Conservation (phyloP, 2,329 filamentous ascomycete genomes). For the Epicoccum sorghinum region DNA sequence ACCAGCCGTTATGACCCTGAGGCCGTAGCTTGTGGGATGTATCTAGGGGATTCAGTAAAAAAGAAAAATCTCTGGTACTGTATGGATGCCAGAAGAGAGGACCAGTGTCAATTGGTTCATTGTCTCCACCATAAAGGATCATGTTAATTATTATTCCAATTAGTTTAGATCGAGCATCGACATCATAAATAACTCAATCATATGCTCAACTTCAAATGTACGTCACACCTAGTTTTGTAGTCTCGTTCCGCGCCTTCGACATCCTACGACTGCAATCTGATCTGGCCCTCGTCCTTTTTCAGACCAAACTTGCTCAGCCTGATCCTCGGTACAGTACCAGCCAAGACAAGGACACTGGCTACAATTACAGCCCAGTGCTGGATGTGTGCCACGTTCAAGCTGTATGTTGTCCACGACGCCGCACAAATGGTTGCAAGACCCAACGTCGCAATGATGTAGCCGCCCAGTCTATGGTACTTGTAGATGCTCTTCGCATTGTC, state of each 20-base stretch:
- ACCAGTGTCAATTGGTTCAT: too few relatives aligned
- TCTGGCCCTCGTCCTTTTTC: conserved; percentile 25
- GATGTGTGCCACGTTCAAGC: conserved; percentile 69
- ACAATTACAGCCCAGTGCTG: conserved; percentile 77
- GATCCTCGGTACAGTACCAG: conserved; percentile 78
- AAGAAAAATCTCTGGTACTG: too few relatives aligned
- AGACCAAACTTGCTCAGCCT: conserved; percentile 81
- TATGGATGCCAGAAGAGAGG: too few relatives aligned
- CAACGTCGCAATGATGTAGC: conserved; percentile 74
- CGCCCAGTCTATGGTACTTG: conserved; percentile 83
- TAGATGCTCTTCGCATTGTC: conserved; percentile 82
- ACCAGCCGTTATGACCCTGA: too few relatives aligned
- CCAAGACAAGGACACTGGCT: conserved; percentile 68
- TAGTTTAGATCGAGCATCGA: too few relatives aligned
- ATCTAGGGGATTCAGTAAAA: too few relatives aligned
- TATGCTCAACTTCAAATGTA: background rate
- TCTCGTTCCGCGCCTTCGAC: background rate
- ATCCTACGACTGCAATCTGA: conserved; percentile 18
- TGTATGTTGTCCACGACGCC: conserved; percentile 79
- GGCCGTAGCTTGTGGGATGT: too few relatives aligned
- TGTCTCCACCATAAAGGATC: too few relatives aligned
- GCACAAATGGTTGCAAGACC: conserved; percentile 76
- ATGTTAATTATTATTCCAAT: too few relatives aligned
- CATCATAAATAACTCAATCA: too few relatives aligned
- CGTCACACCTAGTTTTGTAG: background rate